Evolutionary conservation across 257 asterid species (phyloP), one percentile per base, ranked within the genome.

Genomic region (Nemophila menziesii): DNA sequence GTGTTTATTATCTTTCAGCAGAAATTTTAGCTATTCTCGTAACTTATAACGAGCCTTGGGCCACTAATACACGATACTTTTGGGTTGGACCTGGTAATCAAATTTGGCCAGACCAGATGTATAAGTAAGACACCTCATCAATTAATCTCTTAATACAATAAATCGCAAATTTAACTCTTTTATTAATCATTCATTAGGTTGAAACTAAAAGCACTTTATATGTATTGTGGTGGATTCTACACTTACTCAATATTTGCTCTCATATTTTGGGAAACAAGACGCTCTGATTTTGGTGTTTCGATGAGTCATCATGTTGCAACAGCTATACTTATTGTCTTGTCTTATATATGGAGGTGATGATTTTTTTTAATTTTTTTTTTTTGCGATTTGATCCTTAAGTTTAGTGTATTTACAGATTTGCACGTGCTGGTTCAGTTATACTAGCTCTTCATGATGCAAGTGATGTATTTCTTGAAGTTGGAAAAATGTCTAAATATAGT

Each of bases 401-500:
- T 42, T 0, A 24, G 39, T 18, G 13, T 46, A 24, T 5, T 22
- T 67, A 67, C 77, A 87, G 97, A 66, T 87, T 83, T 75, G 92
- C 70, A 29, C 92, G 95, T 16, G 86, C 52, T 5, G 97, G 97
- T 49, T 80, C 97, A 11, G 47, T 87, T 41, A 72, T 82, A 58
- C 69, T 87, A 61, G 94, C 97, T 48, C 82, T 87, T 57, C 97
- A 87, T 49, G 97, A 87, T 75, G 97, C 86, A 40, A 79, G 83
- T n/a, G 97, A 87, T 64, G 64, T 82, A 21, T 77, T 87, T 59
- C 72, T 87, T 45, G 97, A 82, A 72, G 60, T 82, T 3, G 97
- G 89, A 22, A 87, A 87, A 74, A 87, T 87, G 94, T 87, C 97
- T 36, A 87, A 82, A 64, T 87, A 87, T 73, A 67, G 95, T 39